These are phyloP conservation scores for Amanita subjunquillea DNA, from an alignment of 768 basidiomycete genomes.

Conservation along the genomic window DNA sequence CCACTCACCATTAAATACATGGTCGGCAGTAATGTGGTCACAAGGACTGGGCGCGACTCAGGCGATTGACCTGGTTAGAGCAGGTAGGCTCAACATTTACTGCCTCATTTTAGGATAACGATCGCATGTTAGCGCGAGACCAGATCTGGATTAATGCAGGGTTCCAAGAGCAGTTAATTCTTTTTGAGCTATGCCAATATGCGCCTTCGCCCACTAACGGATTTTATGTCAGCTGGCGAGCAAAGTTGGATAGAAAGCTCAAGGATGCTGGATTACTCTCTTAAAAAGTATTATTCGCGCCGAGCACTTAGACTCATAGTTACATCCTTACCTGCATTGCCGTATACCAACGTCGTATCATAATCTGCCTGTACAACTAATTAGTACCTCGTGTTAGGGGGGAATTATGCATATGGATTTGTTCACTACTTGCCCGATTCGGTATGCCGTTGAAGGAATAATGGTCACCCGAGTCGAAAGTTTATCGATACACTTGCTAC, in stretches of 20 bases:
- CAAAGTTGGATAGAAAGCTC: conserved; percentile 39
- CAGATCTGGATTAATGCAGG: conserved; percentile 76
- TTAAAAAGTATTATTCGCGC: conserved; percentile 1
- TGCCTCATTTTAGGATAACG: not conserved
- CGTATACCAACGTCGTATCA: not conserved
- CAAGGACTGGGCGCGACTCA: conserved; percentile 43
- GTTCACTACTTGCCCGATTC: conserved; percentile 1
- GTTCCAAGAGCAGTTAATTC: conserved; percentile 68
- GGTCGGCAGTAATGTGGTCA: conserved; percentile 52
- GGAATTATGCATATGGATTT: not conserved
- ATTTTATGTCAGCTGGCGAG: conserved; percentile 59
- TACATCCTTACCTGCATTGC: conserved; percentile 1
- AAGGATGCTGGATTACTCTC: conserved; percentile 26
- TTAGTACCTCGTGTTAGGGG: not conserved
- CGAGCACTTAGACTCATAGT: not conserved
- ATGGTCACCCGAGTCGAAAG: not conserved
- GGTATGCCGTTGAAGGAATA: not conserved
- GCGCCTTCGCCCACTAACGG: conserved; percentile 48
- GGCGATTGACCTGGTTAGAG: conserved; percentile 50
- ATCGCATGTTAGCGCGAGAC: conserved; percentile 42
- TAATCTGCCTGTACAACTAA: not conserved
- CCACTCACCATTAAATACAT: conserved; percentile 8
- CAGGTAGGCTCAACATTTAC: conserved; percentile 27
- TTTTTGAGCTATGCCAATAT: conserved; percentile 68
- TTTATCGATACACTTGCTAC: not conserved